phyloP scores from a whole-genome alignment of 371 early-diverging fungal species.

The Mortierella sp. region DNA sequence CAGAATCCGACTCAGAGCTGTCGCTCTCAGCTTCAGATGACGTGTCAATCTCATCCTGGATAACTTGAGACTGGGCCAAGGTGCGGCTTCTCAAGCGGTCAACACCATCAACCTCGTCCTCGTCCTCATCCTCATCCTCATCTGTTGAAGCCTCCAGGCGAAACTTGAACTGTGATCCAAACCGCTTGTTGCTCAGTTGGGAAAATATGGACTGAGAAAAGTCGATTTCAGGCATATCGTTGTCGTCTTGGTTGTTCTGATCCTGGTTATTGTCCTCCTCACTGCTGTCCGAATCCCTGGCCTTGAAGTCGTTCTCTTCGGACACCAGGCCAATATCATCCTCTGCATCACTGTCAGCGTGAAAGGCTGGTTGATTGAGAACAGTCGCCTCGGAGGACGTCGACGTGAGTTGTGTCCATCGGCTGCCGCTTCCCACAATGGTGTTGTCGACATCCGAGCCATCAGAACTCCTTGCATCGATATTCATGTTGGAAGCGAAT shows the following conservation, averaged over 20 bases:
- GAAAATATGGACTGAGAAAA: not conserved
- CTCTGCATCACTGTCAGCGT: not conserved
- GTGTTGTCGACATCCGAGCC: not conserved
- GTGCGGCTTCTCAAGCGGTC: not conserved
- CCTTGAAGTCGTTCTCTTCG: not conserved
- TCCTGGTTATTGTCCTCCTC: not conserved
- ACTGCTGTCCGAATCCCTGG: not conserved
- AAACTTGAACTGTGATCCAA: not conserved
- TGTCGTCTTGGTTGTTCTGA: not conserved
- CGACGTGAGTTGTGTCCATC: not conserved
- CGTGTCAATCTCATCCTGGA: not conserved
- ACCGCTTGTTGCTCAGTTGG: not conserved
- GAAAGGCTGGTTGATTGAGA: not conserved
- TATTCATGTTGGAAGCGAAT: not conserved
- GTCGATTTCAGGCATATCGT: not conserved
- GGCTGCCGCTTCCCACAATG: not conserved
- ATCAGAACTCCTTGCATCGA: not conserved
- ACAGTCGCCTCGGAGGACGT: not conserved
- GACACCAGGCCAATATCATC: not conserved
- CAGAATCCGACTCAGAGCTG: not conserved
- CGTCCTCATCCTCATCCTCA: no score
- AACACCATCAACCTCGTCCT: not conserved
- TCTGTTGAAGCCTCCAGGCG: not conserved
- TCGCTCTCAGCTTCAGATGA: not conserved
- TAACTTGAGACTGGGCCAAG: not conserved